Percentiles rank a stretch among this genome's conserved stretches.
Evolutionary conservation across 345 rosid genomes (phyloP).

Genomic region (Citrus sinensis): DNA sequence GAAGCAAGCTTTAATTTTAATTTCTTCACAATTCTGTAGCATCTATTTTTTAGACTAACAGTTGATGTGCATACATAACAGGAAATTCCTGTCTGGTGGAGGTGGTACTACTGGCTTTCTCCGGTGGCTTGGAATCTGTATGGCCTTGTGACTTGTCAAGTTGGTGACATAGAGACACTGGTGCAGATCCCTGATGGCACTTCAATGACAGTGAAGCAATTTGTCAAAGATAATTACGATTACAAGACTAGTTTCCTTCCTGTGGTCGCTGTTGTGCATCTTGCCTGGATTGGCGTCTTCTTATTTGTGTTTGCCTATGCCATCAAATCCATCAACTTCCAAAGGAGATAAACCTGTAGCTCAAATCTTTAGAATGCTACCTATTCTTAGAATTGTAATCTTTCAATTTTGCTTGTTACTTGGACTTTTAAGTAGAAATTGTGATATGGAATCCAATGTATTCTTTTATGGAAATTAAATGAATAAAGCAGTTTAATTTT

Average conservation of each 20-base stretch:
- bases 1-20: too few relatives aligned
- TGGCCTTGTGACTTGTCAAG: slow-evolving; percentile 69
- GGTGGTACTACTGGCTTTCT: slow-evolving; percentile 86
- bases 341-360: slow-evolving; percentile 35
- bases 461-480: too few relatives aligned
- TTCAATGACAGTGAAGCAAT: slow-evolving; percentile 24
- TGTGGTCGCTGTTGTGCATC: slow-evolving; percentile 50
- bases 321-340: slow-evolving; percentile 61
- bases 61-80: slow-evolving; percentile 14
- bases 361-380: too few relatives aligned
- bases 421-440: too few relatives aligned
- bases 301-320: slow-evolving; percentile 47
- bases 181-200: slow-evolving; percentile 41
- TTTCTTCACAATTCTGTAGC: too few relatives aligned
- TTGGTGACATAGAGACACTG: slow-evolving; percentile 41
- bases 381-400: too few relatives aligned
- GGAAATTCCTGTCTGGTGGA: slow-evolving; percentile 94
- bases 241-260: slow-evolving; percentile 62
- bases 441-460: too few relatives aligned
- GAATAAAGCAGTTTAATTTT: too few relatives aligned
- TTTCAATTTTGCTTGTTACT: too few relatives aligned
- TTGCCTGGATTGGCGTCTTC: slow-evolving; percentile 42
- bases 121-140: slow-evolving; percentile 86
- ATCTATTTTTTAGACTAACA: neutral
- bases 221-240: slow-evolving; percentile 46